phyloP scores from a whole-genome alignment of 495 filamentous ascomycete genomes.

The Neurospora sp. region DNA sequence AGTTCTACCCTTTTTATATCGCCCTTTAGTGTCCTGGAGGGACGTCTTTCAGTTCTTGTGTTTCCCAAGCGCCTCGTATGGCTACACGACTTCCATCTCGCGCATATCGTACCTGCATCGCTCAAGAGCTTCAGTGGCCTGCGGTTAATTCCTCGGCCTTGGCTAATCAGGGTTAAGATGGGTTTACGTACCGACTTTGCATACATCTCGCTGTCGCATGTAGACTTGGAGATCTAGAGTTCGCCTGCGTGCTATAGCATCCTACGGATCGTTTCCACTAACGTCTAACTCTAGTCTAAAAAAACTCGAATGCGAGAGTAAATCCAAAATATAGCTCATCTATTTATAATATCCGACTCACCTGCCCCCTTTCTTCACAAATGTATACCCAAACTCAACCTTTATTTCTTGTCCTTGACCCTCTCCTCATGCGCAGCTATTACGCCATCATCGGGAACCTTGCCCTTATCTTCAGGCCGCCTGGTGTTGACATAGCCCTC shows the following conservation, averaged over 20 bases:
- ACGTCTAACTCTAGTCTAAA: neutral
- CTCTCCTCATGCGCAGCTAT: slow-evolving; percentile 12
- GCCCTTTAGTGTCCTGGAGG: neutral
- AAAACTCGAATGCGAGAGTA: too few species aligned
- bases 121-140: neutral
- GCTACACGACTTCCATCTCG: neutral
- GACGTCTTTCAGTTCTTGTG: neutral
- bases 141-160: neutral
- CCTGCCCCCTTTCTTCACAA: neutral
- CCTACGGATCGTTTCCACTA: neutral
- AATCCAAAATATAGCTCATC: too few species aligned
- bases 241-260: neutral
- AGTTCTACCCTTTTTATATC: neutral
- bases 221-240: neutral
- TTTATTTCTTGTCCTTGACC: neutral
- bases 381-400: too few species aligned
- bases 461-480: slow-evolving; percentile 11
- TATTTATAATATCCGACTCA: neutral
- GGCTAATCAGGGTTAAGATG: neutral
- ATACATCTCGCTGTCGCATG: neutral
- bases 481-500: slow-evolving; percentile 49
- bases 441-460: slow-evolving; percentile 19
- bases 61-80: neutral
- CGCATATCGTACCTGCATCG: neutral
- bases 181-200: neutral